Conservation (phyloP, 2,329 filamentous ascomycete genomes). For the Cyphellophora europaea region DNA sequence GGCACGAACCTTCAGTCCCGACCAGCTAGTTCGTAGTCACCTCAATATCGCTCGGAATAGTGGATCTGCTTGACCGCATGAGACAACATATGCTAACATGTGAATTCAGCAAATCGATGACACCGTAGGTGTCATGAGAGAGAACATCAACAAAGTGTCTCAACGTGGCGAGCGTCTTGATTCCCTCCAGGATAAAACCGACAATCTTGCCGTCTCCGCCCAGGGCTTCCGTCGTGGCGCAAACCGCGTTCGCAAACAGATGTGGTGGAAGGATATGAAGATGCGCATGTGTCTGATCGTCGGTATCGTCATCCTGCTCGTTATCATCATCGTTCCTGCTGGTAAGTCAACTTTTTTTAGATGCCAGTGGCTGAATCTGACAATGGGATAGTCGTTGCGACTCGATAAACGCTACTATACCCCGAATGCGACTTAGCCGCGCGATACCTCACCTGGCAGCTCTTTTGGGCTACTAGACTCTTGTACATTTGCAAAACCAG, state of each 20-base stretch:
- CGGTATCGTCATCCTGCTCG: slow-evolving; percentile 81
- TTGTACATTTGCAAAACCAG: too few species aligned
- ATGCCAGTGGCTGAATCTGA: too few species aligned
- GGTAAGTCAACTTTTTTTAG: slow-evolving; percentile 57
- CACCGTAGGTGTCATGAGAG: slow-evolving; percentile 87
- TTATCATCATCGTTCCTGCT: slow-evolving; percentile 88
- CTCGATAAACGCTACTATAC: too few species aligned
- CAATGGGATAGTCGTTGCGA: slow-evolving; percentile 1
- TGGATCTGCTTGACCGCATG: too few species aligned
- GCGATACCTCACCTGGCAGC: too few species aligned
- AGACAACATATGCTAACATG: slow-evolving; percentile 6
- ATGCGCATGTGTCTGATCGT: slow-evolving; percentile 95
- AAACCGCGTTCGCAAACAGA: slow-evolving; percentile 91
- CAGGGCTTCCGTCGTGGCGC: slow-evolving; percentile 94
- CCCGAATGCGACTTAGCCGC: too few species aligned
- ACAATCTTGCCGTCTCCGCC: slow-evolving; percentile 85
- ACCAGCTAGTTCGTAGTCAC: too few species aligned
- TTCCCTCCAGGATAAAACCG: slow-evolving; percentile 80
- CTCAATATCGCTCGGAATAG: too few species aligned
- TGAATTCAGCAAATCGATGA: slow-evolving; percentile 81
- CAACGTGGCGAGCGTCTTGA: slow-evolving; percentile 86
- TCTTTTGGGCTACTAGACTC: too few species aligned
- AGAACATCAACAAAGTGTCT: slow-evolving; percentile 95
- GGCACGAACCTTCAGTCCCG: too few species aligned
- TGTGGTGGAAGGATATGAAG: slow-evolving; percentile 99